Conservation (phyloP, 352 stramenopile species). For the Phytophthora fragariaefolia region DNA sequence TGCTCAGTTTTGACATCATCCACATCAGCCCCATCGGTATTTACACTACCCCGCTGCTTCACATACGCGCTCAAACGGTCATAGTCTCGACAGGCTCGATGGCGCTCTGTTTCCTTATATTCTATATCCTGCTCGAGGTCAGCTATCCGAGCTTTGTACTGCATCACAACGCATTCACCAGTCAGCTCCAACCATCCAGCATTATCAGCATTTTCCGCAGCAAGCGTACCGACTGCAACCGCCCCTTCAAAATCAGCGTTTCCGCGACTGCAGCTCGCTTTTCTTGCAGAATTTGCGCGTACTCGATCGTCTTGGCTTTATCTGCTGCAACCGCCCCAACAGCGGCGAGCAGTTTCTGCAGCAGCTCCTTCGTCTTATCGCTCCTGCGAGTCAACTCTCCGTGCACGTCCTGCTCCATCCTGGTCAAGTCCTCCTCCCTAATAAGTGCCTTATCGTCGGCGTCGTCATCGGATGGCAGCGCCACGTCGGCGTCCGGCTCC, state of each 20-base stretch:
- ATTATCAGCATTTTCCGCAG: not conserved
- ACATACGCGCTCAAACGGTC: constrained; percentile 71
- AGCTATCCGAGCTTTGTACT: constrained; percentile 65
- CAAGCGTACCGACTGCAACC: constrained; percentile 60
- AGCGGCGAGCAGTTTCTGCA: constrained; percentile 46
- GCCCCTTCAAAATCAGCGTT: constrained; percentile 52
- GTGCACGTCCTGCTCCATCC: constrained; percentile 48
- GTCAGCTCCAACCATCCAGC: constrained; percentile 13
- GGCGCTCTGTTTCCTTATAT: constrained; percentile 77
- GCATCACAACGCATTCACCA: constrained; percentile 19
- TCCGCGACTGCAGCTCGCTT: constrained; percentile 60
- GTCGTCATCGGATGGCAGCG: constrained; percentile 40
- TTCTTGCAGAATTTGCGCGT: constrained; percentile 60
- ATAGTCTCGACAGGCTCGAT: constrained; percentile 78
- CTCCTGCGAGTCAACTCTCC: constrained; percentile 49
- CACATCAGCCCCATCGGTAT: constrained; percentile 17
- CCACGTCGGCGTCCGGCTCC: constrained; percentile 35
- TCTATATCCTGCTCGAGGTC: constrained; percentile 75
- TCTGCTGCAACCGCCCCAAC: constrained; percentile 25
- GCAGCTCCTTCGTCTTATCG: constrained; percentile 36
- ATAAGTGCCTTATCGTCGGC: constrained; percentile 32
- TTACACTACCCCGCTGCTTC: constrained; percentile 42
- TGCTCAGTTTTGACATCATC: constrained; percentile 34
- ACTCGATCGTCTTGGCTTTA: constrained; percentile 47
- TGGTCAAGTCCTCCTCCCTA: constrained; percentile 45